Evolutionary conservation across 1,284 basidiomycete species (phyloP).

Genomic region (Garcileccinum viscosum): DNA sequence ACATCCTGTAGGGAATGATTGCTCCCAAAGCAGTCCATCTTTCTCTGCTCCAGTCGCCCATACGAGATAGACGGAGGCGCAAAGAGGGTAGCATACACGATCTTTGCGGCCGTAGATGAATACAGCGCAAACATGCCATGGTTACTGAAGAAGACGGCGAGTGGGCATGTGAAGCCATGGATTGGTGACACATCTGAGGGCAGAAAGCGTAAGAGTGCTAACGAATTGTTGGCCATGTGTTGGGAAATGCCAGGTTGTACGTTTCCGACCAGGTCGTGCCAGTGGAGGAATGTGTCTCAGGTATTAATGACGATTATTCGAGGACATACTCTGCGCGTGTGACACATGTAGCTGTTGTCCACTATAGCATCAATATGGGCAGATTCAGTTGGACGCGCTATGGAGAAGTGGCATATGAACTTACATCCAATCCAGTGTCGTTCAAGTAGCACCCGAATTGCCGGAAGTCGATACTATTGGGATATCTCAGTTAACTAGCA

Average conservation of each 20-base stretch:
- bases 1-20: constrained; percentile 27
- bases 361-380: constrained; percentile 83
- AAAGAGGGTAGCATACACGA: constrained; percentile 68
- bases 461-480: constrained; percentile 83
- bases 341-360: constrained; percentile 92
- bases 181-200: constrained; percentile 72
- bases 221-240: constrained; percentile 92
- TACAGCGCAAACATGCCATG: constrained; percentile 78
- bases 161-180: constrained; percentile 60
- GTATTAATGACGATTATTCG: constrained; percentile 10
- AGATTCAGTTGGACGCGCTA: constrained; percentile 1
- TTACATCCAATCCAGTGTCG: constrained; percentile 83
- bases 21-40: constrained; percentile 46
- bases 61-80: constrained; percentile 54
- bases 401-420: constrained; percentile 26
- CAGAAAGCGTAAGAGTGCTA: constrained; percentile 85
- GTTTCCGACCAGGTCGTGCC: constrained; percentile 83
- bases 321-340: constrained; percentile 74
- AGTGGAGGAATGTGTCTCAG: constrained; percentile 37
- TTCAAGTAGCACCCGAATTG: constrained; percentile 94
- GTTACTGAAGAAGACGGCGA: constrained; percentile 80
- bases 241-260: constrained; percentile 83
- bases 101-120: constrained; percentile 72
- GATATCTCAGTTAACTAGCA: constrained; percentile 18
- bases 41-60: constrained; percentile 37